These are phyloP conservation scores for Botrytis sinoallii DNA, from an alignment of 2,329 filamentous ascomycete species.

Conservation along the genomic window DNA sequence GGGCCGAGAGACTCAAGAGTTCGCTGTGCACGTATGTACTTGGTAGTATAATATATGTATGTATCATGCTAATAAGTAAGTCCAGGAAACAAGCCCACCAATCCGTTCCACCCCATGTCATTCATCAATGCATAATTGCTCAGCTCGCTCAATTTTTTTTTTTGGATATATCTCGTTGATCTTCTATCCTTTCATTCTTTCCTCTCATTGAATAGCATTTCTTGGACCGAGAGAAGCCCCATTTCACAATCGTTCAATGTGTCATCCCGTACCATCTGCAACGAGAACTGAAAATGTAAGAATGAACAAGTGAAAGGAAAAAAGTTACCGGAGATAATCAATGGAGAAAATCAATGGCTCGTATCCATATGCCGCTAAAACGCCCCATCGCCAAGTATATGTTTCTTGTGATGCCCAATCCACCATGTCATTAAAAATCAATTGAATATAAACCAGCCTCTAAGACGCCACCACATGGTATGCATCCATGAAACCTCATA, in stretches of 20 bases:
- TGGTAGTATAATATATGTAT: neutral
- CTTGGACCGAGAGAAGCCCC: neutral
- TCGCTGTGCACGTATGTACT: neutral
- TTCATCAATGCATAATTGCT: neutral
- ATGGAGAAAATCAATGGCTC: neutral
- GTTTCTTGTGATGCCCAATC: conserved; percentile 7
- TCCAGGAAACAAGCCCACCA: neutral
- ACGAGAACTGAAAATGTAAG: neutral
- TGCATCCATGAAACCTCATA: conserved; percentile 4
- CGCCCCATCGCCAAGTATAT: neutral
- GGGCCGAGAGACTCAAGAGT: neutral
- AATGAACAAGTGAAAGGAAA: neutral
- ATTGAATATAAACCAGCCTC: conserved; percentile 1
- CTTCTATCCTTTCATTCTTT: neutral
- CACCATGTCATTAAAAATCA: neutral
- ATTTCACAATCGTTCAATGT: neutral
- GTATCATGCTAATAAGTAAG: neutral
- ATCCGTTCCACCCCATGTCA: neutral
- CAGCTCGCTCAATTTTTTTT: too few relatives aligned
- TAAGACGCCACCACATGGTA: neutral
- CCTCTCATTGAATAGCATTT: neutral
- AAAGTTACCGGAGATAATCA: neutral
- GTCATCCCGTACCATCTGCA: neutral
- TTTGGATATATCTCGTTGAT: neutral
- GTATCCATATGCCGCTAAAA: neutral